Base-by-base conservation (phyloP, 495 filamentous ascomycete species). In the Trichocladium antarcticum region DNA sequence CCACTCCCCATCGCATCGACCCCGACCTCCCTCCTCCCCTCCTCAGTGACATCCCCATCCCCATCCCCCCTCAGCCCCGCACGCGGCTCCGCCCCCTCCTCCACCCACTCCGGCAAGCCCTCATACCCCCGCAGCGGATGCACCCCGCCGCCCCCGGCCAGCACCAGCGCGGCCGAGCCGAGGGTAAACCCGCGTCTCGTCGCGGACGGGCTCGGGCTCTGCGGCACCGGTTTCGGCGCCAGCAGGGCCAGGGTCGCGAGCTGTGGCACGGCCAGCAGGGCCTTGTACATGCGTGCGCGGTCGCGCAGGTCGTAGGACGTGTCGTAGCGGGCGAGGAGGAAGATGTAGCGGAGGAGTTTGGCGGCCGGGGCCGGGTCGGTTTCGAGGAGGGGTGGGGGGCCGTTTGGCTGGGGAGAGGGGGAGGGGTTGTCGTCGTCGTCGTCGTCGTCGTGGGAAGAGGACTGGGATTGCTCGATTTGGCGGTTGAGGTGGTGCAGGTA, bases 221-320 rank as follows among this genome's bases (percentile, higher is more conserved):
- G 84, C 1, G 92, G 92, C 0, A 89, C 87, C 0, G 92, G 90
- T 61, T 98, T 98, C 0, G 92, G 92, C 2, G 92, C 92, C 0
- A 96, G 75, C 0, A 98, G 80, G 54, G 96, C 80, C 4, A 98
- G 73, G 7, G 82, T 89, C 14, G 92, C 92, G 14, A 98, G 78
- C 59, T 95, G 87, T 0, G 89, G 85, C 10, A 77, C 77, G 17
- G 78, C 75, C 1, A 98, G 77, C 4, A 98, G 76, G 1, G 84
- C 79, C 54, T 86, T 88, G 68, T 94, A 96, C 22, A 95, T 69
- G 7, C 92, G 77, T 1, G 89, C 79, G 17, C 92, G 85, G 57
- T 96, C 92, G 34, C 92, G 87, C 5, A 97, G 79, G 59, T 95
- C 89, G 62, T 96, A 98, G 4, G 89, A 95, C 0, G 82, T 84